Base-by-base conservation (phyloP, 2,329 filamentous ascomycete genomes). In the Ceratocystis cubensis region DNA sequence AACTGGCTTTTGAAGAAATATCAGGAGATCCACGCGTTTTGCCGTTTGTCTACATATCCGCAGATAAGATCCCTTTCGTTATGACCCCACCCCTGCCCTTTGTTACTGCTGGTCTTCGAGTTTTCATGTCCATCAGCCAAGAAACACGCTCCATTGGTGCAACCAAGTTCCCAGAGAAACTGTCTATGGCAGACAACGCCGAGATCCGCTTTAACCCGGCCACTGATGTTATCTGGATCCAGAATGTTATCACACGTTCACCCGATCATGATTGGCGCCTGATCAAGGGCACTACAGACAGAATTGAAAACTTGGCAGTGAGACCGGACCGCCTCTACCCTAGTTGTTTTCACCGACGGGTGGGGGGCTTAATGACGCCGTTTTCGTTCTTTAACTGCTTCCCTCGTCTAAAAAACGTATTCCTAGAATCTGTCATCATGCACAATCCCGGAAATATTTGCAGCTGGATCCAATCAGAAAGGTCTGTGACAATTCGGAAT, bases 301-400 rank as follows among this genome's bases (percentile, higher is more conserved):
- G 33, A n/a, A 68, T 68, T 17, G 50, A 63, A n/a, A 68, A 68
- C 28, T 15, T 67, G 17, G 66, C 66, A 1, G 2, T 68, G 28
- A 6, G 8, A 5, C 20, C 61, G 20, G 48, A 48, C 10, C 44
- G 13, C 44, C 8, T 50, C 13, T 48, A 30, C 48, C 22, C 1
- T 17, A 17, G 25, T 3, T 3, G 5, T 2, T 15, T 33, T 6
- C 22, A 50, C 33, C 13, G 7, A 30, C 53, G 22, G 20, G n/a
- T 5, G 5, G 45, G 59, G 13, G 56, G 22, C 22, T 53, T 65
- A n/a, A 44, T 50, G 20, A 37, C 17, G 15, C 45, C 46, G n/a
- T 50, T 65, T 28, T 37, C 13, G 4, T 65, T 68, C 33, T 46
- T 68, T 6, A 59, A 63, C 30, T 44, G 25, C 15, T 68, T 68